Evolutionary conservation across 768 basidiomycete species (phyloP).

Genomic region (Phylloporus rhodoxanthus): DNA sequence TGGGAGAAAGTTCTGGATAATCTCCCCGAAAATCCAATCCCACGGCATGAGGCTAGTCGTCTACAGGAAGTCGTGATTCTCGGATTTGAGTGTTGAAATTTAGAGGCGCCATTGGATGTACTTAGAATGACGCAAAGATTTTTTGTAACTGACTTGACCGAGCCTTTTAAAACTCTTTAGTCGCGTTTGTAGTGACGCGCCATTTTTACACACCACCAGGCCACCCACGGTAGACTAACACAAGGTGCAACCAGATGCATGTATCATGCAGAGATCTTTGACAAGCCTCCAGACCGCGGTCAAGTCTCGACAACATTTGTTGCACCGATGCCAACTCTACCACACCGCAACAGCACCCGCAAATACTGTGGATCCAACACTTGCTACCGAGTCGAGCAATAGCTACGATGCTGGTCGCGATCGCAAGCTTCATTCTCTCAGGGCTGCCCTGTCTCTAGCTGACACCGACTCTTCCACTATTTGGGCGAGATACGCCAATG

Average conservation of each 20-base stretch:
- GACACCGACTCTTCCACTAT: constrained; percentile 43
- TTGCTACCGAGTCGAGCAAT: constrained; percentile 2
- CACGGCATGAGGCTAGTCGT: constrained; percentile 44
- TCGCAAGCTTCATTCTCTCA: constrained; percentile 27
- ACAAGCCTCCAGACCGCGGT: constrained; percentile 13
- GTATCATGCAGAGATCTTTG: constrained; percentile 22
- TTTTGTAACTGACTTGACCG: neutral
- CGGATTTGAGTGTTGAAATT: neutral
- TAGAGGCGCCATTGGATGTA: no score
- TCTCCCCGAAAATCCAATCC: constrained; percentile 41
- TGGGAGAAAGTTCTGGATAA: constrained; percentile 54
- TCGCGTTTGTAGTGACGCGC: neutral
- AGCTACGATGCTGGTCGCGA: constrained; percentile 12
- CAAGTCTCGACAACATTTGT: constrained; percentile 4
- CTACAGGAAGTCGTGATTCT: constrained; percentile 6
- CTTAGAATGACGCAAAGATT: neutral
- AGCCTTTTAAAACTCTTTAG: neutral
- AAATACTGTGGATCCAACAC: constrained; percentile 2
- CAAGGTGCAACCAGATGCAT: constrained; percentile 4
- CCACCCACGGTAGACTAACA: neutral
- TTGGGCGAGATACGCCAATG: constrained; percentile 59
- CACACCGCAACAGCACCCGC: constrained; percentile 9
- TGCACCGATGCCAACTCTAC: constrained; percentile 7
- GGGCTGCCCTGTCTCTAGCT: constrained; percentile 26
- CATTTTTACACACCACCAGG: neutral